Conservation (phyloP, 2,329 filamentous ascomycete genomes). For the Trichoderma gracile region DNA sequence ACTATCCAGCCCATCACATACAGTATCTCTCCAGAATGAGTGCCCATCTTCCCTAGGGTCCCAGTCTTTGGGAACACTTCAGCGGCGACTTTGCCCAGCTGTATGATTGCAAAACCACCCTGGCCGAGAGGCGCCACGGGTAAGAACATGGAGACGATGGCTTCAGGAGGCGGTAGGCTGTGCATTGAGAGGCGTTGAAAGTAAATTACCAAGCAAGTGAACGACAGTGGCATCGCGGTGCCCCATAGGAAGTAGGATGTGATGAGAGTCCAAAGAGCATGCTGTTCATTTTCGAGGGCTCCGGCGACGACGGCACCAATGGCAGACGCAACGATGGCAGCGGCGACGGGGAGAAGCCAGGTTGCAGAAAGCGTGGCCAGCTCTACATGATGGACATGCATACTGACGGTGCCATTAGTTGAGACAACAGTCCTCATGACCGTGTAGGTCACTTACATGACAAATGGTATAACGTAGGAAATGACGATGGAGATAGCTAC, state of each 20-base stretch:
- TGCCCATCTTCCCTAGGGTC: not conserved
- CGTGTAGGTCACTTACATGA: not conserved
- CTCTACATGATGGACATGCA: not conserved
- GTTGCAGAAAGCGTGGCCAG: conserved; percentile 8
- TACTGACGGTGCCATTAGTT: not conserved
- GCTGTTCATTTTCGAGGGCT: not conserved
- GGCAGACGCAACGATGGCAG: conserved; percentile 10
- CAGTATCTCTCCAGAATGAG: conserved; percentile 4
- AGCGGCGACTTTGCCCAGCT: conserved; percentile 9
- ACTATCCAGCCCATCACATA: conserved; percentile 5
- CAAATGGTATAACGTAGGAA: conserved; percentile 9
- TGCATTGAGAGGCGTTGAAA: conserved; percentile 12
- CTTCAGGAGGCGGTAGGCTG: not conserved
- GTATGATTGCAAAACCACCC: conserved; percentile 16
- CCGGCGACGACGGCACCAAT: conserved; percentile 2
- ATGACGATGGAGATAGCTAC: conserved; percentile 9
- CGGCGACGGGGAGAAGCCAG: conserved; percentile 11
- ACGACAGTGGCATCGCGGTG: conserved; percentile 10
- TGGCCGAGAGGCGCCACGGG: conserved; percentile 9
- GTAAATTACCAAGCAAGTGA: not conserved
- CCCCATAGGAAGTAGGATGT: conserved; percentile 9
- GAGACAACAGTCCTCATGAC: rapidly evolving
- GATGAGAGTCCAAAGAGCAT: conserved; percentile 18
- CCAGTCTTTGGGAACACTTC: not conserved
- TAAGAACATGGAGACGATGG: conserved; percentile 4